Conservation (phyloP, 73 alveolate species). For the Tetrahymena borealis region DNA sequence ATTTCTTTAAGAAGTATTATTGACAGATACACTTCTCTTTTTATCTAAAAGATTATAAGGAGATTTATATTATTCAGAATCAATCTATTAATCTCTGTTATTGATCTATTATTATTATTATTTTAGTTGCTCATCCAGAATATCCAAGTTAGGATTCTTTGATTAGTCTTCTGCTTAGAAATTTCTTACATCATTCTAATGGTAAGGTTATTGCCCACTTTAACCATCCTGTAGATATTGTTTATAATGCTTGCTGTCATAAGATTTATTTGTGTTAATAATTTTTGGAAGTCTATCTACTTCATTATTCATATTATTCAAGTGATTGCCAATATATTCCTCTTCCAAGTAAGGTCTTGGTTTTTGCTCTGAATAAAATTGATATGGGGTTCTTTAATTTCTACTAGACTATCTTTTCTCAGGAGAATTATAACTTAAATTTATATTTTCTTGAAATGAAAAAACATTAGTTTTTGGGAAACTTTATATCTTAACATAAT, state of each 20-base stretch:
- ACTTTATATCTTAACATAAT: not conserved
- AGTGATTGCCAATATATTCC: not conserved
- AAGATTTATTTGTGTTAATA: not conserved
- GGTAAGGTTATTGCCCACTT: too few species aligned
- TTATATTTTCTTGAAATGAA: not conserved
- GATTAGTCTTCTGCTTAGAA: too few species aligned
- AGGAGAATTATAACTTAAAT: not conserved
- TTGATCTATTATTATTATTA: not conserved
- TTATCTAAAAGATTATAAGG: not conserved
- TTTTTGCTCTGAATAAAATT: not conserved
- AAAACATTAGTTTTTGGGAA: not conserved
- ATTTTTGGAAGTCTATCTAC: not conserved
- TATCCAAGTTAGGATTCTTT: too few species aligned
- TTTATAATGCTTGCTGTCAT: not conserved
- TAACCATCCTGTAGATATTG: too few species aligned
- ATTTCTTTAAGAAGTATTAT: not conserved
- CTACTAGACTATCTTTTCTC: not conserved
- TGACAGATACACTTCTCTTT: not conserved
- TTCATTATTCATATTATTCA: not conserved
- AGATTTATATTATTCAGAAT: not conserved
- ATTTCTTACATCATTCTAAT: too few species aligned
- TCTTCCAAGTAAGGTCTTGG: not conserved
- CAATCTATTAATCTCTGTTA: not conserved
- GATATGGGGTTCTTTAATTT: not conserved
- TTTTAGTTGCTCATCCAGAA: not conserved